Evolutionary conservation across 2,329 filamentous ascomycete genomes (phyloP).

Genomic region (Fusarium duplospermum): DNA sequence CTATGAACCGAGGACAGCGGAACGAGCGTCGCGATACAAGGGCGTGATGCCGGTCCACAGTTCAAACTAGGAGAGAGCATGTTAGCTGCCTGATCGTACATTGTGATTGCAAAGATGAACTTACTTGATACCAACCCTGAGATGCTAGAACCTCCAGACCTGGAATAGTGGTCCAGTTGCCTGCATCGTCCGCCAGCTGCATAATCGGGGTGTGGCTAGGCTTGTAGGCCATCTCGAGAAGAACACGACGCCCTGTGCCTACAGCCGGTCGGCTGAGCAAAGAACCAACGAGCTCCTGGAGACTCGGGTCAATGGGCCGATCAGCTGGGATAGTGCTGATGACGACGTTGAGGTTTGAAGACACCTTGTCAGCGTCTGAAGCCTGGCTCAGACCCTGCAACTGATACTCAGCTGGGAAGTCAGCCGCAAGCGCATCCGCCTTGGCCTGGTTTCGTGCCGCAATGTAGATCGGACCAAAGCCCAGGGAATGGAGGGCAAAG

Average conservation of each 20-base stretch:
- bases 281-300: constrained; percentile 72
- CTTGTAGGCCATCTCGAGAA: constrained; percentile 98
- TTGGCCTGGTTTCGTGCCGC: constrained; percentile 81
- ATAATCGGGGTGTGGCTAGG: constrained; percentile 86
- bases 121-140: constrained; percentile 89
- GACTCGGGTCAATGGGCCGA: constrained; percentile 78
- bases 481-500: constrained; percentile 85
- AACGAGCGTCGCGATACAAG: constrained; percentile 75
- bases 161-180: constrained; percentile 84
- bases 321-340: constrained; percentile 94
- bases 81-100: constrained; percentile 31
- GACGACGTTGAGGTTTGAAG: constrained; percentile 72
- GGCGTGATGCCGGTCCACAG: constrained; percentile 87
- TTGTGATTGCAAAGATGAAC: constrained; percentile 42
- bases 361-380: constrained; percentile 58
- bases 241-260: constrained; percentile 62
- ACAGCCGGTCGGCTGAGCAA: constrained; percentile 58
- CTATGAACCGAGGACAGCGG: constrained; percentile 61
- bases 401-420: constrained; percentile 80
- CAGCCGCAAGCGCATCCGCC: constrained; percentile 72
- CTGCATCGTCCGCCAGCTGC: constrained; percentile 78
- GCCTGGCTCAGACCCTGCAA: constrained; percentile 70
- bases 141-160: constrained; percentile 90
- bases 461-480: constrained; percentile 87
- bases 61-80: constrained; percentile 68